Evolutionary conservation across 2,329 filamentous ascomycete genomes (phyloP).

Genomic region (Epichloe bromicola): DNA sequence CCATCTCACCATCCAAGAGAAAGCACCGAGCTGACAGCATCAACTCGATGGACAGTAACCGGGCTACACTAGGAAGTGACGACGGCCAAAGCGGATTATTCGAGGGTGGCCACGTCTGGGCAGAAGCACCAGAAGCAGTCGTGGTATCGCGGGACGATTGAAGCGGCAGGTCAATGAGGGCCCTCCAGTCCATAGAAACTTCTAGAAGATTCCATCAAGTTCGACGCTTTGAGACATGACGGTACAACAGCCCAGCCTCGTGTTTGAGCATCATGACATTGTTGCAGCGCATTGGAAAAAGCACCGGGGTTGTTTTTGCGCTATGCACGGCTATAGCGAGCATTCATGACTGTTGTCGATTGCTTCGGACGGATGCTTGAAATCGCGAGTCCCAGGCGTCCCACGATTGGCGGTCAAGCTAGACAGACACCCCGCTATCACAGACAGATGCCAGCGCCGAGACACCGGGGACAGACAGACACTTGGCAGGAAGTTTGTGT

Average conservation of each 20-base stretch:
- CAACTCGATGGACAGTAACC: conserved; percentile 34
- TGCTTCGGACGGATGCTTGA: no score
- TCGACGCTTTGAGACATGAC: not conserved
- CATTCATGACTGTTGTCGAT: no score
- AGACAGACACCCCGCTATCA: no score
- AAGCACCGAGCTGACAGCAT: conserved; percentile 32
- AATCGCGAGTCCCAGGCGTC: no score
- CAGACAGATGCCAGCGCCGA: no score
- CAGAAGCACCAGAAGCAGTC: not conserved
- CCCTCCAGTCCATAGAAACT: conserved; percentile 13
- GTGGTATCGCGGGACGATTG: conserved; percentile 6
- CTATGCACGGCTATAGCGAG: no score
- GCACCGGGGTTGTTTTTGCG: no score
- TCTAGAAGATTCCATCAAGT: conserved; percentile 19
- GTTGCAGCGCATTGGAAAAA: not conserved
- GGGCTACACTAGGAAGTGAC: conserved; percentile 31
- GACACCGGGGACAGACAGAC: no score
- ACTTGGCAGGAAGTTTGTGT: no score
- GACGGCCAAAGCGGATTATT: conserved; percentile 18
- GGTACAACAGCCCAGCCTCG: not conserved
- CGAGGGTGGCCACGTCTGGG: conserved; percentile 12
- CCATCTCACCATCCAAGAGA: conserved; percentile 31
- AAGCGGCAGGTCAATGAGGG: not conserved
- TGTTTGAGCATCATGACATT: not conserved
- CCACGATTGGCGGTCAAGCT: no score